Evolutionary conservation across 2,329 filamentous ascomycete genomes (phyloP).

Genomic region (Botrytis paeoniae): DNA sequence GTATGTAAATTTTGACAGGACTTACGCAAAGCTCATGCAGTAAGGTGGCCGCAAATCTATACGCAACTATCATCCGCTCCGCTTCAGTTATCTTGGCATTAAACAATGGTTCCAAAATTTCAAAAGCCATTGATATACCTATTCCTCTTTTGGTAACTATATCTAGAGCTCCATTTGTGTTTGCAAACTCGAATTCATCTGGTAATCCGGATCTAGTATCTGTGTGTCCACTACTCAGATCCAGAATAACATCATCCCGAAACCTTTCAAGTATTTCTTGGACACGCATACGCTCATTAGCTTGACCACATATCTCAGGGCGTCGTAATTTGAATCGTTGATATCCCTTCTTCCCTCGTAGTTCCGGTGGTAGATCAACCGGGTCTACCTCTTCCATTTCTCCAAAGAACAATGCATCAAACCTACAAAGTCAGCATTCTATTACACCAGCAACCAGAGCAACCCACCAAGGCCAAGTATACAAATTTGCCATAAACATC

Average conservation of each 20-base stretch:
- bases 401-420: constrained; percentile 15
- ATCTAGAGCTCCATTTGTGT: background rate
- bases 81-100: constrained; percentile 11
- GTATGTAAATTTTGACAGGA: background rate
- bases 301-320: background rate
- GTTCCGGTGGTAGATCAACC: background rate
- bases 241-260: background rate
- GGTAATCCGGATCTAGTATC: constrained; percentile 3
- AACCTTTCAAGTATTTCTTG: constrained; percentile 6
- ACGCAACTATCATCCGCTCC: background rate
- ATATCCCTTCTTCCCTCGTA: background rate
- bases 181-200: background rate
- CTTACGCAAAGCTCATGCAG: constrained; percentile 15
- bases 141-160: background rate
- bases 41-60: background rate
- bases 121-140: constrained; percentile 7
- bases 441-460: accelerated
- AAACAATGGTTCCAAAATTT: constrained; percentile 10
- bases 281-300: background rate
- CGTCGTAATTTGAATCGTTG: constrained; percentile 4
- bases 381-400: background rate
- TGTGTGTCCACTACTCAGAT: constrained; percentile 4
- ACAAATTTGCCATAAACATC: constrained; percentile 8
- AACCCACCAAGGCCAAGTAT: constrained; percentile 12
- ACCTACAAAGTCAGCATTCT: background rate